Evolutionary conservation across 2,329 filamentous ascomycete genomes (phyloP).

Genomic region (Colletotrichum lentis): DNA sequence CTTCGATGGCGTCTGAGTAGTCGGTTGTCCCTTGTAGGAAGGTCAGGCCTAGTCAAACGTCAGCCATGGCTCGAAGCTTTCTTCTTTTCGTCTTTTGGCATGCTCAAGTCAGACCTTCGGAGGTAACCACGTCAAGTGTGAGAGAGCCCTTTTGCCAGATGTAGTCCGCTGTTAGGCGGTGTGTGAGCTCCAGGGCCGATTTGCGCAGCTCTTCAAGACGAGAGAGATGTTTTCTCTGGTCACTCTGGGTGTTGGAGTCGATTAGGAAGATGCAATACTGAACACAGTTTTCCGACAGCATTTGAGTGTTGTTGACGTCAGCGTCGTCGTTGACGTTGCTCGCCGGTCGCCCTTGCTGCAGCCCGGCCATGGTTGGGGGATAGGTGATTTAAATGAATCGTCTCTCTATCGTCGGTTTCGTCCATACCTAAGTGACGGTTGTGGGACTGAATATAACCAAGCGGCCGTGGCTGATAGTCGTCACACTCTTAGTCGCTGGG

Average conservation of each 20-base stretch:
- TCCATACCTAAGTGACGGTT: background rate
- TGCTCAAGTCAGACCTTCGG: conserved; percentile 56
- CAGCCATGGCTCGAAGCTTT: background rate
- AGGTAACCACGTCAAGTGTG: conserved; percentile 69
- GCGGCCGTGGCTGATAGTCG: background rate
- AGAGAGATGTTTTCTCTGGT: conserved; percentile 65
- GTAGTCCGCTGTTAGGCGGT: conserved; percentile 77
- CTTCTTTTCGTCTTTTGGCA: background rate
- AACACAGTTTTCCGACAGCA: conserved; percentile 81
- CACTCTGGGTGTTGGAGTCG: conserved; percentile 52
- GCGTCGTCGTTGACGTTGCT: background rate
- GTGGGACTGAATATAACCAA: background rate
- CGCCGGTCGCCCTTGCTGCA: background rate
- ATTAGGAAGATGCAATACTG: conserved; percentile 84
- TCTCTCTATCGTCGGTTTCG: background rate
- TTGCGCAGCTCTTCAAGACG: conserved; percentile 77
- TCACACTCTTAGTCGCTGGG: too few species aligned
- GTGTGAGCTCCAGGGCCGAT: conserved; percentile 68
- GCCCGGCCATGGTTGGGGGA: background rate
- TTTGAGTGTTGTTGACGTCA: conserved; percentile 39
- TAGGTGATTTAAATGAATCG: too few species aligned
- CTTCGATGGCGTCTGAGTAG: conserved; percentile 93
- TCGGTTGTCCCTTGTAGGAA: conserved; percentile 81
- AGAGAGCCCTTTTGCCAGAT: conserved; percentile 95
- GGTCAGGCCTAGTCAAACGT: conserved; percentile 53